phyloP scores from a whole-genome alignment of 148 eudicot species.

The Simmondsia chinensis region DNA sequence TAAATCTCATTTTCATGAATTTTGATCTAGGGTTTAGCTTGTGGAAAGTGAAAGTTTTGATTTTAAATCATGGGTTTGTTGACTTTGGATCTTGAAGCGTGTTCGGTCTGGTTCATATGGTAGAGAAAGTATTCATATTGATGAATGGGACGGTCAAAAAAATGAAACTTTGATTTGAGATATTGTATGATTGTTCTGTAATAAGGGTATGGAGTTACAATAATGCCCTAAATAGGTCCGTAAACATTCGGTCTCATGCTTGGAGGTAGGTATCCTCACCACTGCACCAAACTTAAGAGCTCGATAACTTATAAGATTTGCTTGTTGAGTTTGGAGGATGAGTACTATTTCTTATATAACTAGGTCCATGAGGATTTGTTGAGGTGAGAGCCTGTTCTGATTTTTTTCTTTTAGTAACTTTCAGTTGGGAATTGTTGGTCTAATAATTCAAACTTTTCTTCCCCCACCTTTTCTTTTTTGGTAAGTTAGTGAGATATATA shows the following conservation, averaged over 20 bases:
- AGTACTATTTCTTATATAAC: neutral
- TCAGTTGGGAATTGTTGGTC: neutral
- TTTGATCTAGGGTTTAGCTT: neutral
- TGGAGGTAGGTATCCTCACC: too few relatives aligned
- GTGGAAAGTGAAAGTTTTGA: neutral
- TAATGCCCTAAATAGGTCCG: too few relatives aligned
- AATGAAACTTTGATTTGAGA: neutral
- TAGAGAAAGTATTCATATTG: too few relatives aligned
- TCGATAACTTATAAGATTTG: neutral
- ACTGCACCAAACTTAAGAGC: too few relatives aligned
- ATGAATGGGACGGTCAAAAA: neutral
- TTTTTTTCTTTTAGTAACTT: neutral
- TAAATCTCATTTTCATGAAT: neutral
- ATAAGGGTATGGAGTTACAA: neutral
- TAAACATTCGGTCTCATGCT: too few relatives aligned
- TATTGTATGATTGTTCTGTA: neutral
- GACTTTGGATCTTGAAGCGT: constrained; percentile 6
- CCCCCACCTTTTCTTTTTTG: neutral
- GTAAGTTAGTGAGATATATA: neutral
- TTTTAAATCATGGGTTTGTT: neutral
- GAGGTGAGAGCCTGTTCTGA: neutral
- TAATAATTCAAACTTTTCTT: neutral
- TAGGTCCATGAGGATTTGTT: too few relatives aligned
- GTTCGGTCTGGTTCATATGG: constrained; percentile 1
- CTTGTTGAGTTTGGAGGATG: constrained; percentile 5